Base-by-base conservation (phyloP, 768 basidiomycete species). In the Podaxis sp. region DNA sequence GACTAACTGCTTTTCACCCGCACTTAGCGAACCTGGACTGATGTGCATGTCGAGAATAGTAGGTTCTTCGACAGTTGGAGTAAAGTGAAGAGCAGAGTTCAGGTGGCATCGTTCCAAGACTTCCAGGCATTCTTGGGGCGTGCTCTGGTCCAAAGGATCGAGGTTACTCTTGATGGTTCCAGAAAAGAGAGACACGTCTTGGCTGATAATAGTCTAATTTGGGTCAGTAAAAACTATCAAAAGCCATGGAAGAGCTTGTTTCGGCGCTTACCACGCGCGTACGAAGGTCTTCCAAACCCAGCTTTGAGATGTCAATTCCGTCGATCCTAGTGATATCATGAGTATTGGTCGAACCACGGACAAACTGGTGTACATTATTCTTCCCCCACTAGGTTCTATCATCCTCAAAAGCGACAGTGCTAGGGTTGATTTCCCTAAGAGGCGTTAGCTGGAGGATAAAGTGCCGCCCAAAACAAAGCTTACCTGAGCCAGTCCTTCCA, bases 1-100 rank as follows among this genome's bases (percentile, higher is more conserved):
- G 9, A 90, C 78, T 1, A 91, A 76, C 65, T 95, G 93, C 51
- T 91, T 80, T 71, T 94, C 90, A 40, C 93, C 91, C 13, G 89
- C 89, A 56, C 87, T 85, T 66, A 92, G 74, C 55, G 86, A 85
- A 17, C 85, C 87, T 24, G 85, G 83, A 59, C 82, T 85, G 29
- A 93, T 85, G 0, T 82, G 77, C 73, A 87, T 84, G 62, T 89
- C 84, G 13, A 93, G 76, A 17, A 76, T 59, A 8, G 75, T 74
- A 1, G 75, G 66, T 55, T 77, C 74, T 12, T 72, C 71, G 15
- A 61, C 57, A 5, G 71, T 73, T 8, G 74, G 66, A 17, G 71
- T 70, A 59, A 78, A 74, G 17, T 73, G 74, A 19, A 88, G 75
- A 36, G 82, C 71, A 2, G 78, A 72, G 9, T 72, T 74, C 17